phyloP scores from a whole-genome alignment of 371 early-diverging fungal species.

The Actinomortierella ambigua region DNA sequence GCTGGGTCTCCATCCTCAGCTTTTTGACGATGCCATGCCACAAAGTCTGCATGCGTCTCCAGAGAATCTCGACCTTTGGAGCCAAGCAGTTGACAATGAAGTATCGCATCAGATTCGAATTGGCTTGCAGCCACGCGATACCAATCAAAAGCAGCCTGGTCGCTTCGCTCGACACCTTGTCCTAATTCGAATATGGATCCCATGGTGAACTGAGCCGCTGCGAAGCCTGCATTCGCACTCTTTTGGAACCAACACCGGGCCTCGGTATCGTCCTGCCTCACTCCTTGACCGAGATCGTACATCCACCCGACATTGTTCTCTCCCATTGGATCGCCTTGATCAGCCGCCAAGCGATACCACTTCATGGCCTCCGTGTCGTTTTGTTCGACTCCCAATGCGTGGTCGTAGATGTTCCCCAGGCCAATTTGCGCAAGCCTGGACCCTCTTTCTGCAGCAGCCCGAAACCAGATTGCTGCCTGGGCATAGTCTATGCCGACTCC shows the following conservation, averaged over 20 bases:
- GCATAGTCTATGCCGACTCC: no score
- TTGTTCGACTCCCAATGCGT: no score
- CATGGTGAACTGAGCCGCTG: conserved; percentile 79
- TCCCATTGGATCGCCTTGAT: conserved; percentile 68
- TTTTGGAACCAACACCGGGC: conserved; percentile 74
- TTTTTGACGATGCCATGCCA: conserved; percentile 61
- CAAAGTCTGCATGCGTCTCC: no score
- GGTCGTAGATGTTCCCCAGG: no score
- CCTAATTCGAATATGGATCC: conserved; percentile 84
- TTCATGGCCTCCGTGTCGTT: conserved; percentile 62
- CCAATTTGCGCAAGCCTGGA: no score
- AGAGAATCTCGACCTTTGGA: no score
- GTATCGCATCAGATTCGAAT: background rate
- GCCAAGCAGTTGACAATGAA: no score
- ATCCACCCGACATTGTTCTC: conserved; percentile 82
- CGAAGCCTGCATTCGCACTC: conserved; percentile 72
- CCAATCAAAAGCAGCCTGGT: conserved; percentile 69
- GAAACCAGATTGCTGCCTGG: no score
- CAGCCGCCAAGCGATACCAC: conserved; percentile 77
- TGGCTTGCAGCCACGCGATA: conserved; percentile 78
- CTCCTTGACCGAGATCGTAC: conserved; percentile 63
- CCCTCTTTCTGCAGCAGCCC: no score
- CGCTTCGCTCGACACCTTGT: conserved; percentile 65
- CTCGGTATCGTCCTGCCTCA: conserved; percentile 78
- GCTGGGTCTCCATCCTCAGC: conserved; percentile 76